A percentile compares a stretch with the other conserved stretches of the same genome.
Conservation (phyloP, 2,329 filamentous ascomycete species). For the Lachnellula arida region DNA sequence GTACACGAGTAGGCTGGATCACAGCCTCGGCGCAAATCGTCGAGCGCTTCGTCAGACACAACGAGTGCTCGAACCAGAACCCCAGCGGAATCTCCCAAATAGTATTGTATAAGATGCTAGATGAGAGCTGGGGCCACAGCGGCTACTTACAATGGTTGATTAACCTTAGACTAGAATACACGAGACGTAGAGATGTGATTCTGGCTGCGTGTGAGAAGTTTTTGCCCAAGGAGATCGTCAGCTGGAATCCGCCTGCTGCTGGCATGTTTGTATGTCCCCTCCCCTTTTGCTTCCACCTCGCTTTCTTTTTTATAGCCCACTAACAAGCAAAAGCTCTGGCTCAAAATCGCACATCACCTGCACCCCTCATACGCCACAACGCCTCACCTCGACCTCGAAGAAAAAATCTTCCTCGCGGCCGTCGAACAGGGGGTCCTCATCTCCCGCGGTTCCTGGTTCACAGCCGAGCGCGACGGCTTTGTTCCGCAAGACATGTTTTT, state of each 20-base stretch:
- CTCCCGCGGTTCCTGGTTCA: conserved; percentile 87
- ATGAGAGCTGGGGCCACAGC: conserved; percentile 89
- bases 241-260: conserved; percentile 74
- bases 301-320: conserved; percentile 1
- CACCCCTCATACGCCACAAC: conserved; percentile 57
- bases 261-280: conserved; percentile 86
- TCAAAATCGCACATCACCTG: conserved; percentile 56
- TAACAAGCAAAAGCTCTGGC: conserved; percentile 55
- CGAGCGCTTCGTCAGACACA: conserved; percentile 75
- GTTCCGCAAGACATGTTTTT: conserved; percentile 62
- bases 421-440: conserved; percentile 75
- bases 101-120: conserved; percentile 80
- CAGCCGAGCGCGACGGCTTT: conserved; percentile 59
- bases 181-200: conserved; percentile 69
- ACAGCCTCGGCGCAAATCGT: conserved; percentile 81
- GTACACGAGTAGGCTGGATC: conserved; percentile 80
- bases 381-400: conserved; percentile 65
- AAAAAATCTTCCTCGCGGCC: conserved; percentile 75
- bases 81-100: conserved; percentile 82
- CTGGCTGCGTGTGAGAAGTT: conserved; percentile 74
- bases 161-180: conserved; percentile 76
- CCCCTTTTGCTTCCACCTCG: background rate
- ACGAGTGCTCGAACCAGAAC: conserved; percentile 79
- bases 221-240: conserved; percentile 68
- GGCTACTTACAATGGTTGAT: conserved; percentile 90